Evolutionary conservation across 225 moss, liverwort and hornwort genomes (phyloP).

Genomic region (Marchantia polymorpha): DNA sequence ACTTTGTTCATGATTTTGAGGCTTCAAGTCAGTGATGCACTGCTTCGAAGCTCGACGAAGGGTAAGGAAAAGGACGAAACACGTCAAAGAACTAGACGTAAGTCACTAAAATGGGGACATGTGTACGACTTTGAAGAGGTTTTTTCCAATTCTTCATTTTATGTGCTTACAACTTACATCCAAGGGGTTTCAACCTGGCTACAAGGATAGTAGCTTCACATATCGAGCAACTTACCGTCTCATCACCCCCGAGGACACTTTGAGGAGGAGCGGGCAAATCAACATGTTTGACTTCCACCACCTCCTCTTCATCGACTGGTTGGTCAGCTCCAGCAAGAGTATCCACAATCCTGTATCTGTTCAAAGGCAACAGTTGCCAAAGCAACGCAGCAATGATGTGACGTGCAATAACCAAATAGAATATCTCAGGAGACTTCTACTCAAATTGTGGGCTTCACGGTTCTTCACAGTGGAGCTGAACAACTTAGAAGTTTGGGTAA

Average conservation of each 20-base stretch:
- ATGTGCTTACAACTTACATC: neutral
- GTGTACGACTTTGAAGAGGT: neutral
- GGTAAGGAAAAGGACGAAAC: neutral
- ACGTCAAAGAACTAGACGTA: neutral
- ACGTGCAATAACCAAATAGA: neutral
- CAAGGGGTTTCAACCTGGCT: neutral
- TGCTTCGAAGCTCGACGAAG: neutral
- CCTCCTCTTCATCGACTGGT: slow-evolving; percentile 61
- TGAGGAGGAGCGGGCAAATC: slow-evolving; percentile 85
- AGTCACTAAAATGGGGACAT: neutral
- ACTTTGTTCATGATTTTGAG: too few species aligned
- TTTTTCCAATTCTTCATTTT: neutral
- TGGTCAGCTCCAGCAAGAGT: slow-evolving; percentile 77
- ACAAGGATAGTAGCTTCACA: neutral
- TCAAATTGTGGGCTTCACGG: neutral
- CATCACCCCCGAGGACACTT: slow-evolving; percentile 80
- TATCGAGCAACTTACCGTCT: slow-evolving; percentile 40
- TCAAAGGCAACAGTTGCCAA: slow-evolving; percentile 12
- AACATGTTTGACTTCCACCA: slow-evolving; percentile 55
- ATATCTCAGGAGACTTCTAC: neutral
- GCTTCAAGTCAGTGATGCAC: too few species aligned
- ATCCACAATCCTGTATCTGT: slow-evolving; percentile 90
- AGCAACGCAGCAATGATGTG: neutral
- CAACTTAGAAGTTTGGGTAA: neutral
- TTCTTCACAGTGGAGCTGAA: neutral